Base-by-base conservation (phyloP, 495 filamentous ascomycete species). In the Podospora comata region DNA sequence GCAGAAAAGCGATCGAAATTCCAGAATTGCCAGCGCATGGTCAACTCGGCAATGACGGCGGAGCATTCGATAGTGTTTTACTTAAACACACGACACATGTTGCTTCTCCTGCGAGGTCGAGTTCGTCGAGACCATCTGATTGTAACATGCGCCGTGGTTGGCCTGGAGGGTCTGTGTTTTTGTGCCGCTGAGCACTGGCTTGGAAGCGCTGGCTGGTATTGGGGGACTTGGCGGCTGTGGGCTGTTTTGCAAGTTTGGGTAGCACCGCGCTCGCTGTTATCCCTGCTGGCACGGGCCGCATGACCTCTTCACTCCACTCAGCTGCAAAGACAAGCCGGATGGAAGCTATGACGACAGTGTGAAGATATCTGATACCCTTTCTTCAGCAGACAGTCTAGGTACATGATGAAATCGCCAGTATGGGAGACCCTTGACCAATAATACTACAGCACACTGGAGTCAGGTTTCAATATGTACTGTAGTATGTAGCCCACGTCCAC, bases 141-240 rank as follows among this genome's bases (percentile, higher is more conserved):
- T 63, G 61, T 48, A 39, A 32, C 61, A 63, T 63, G 61, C 32
- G 61, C 61, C 61, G 55, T 58, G 30, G 61, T 63, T 63, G 61
- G 61, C 61, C 61, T 63, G 61, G 30, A 39, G 27, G 28, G 20
- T n/a, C 9, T 9, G 19, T 32, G 20, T 11, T 30, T 34, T 18
- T 19, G 55, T 20, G 55, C 54, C 54, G 18, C 23, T 26, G n/a
- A 58, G 55, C 7, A n/a, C 54, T 57, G 34, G 23, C 23, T 23
- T 23, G 23, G 23, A 32, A 32, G 30, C 30, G 30, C 30, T 32
- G 30, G 30, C 30, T 32, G 30, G 30, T 20, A 18, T 56, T 18
- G 5, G 54, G 54, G 54, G 54, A 56, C 54, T 56, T 56, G 54
- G 54, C 54, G 54, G 19, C 16, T 20, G 54, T 56, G 54, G 54